These are phyloP conservation scores for Rhizoclosmatium globosum DNA, from an alignment of 192 early-diverging fungal species.

Conservation along the genomic window DNA sequence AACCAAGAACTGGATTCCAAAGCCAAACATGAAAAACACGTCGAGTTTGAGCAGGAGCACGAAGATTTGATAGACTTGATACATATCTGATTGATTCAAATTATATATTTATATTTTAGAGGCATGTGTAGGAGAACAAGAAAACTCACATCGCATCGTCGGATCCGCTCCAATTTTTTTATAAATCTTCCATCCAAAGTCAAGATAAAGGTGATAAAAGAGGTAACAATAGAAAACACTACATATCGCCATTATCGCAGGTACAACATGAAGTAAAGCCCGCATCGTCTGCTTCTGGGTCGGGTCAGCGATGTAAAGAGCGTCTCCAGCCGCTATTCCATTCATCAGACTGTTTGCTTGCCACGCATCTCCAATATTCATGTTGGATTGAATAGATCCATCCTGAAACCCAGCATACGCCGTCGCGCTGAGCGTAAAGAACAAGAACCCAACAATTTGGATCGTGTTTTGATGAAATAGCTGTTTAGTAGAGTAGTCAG, in stretches of 20 bases:
- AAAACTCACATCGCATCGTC: conserved; percentile 49
- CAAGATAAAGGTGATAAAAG: conserved; percentile 52
- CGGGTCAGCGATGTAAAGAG: conserved; percentile 19
- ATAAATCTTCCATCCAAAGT: conserved; percentile 66
- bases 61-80: conserved; percentile 75
- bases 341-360: neutral
- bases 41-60: conserved; percentile 82
- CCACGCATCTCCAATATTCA: conserved; percentile 9
- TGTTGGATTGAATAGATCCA: conserved; percentile 45
- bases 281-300: neutral
- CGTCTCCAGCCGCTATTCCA: neutral
- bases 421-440: conserved; percentile 74
- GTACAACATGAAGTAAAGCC: conserved; percentile 57
- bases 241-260: conserved; percentile 65
- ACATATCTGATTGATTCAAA: conserved; percentile 43
- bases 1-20: conserved; percentile 74
- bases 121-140: neutral
- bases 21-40: conserved; percentile 80
- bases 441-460: conserved; percentile 79
- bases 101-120: conserved; percentile 2
- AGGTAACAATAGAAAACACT: conserved; percentile 49
- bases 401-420: conserved; percentile 77
- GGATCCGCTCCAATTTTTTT: conserved; percentile 65
- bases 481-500: conserved; percentile 36
- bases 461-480: conserved; percentile 93